A percentile compares a stretch with the other conserved stretches of the same genome.
Conservation (phyloP, 257 asterid species). For the Forsythia suspensa region DNA sequence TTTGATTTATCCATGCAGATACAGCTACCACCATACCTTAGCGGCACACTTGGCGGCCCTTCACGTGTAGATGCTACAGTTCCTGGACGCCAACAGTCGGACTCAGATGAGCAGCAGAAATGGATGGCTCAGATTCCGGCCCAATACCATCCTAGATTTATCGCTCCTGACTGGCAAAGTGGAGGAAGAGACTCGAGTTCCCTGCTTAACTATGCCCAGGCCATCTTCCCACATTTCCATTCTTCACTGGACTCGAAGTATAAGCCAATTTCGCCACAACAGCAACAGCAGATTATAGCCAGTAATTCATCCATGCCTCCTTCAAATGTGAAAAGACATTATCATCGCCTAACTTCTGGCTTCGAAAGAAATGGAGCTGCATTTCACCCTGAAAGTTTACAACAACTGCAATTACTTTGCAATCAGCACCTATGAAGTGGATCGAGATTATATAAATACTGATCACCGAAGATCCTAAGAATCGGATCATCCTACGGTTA, state of each 20-base stretch:
- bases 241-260: slow-evolving; percentile 44
- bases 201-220: slow-evolving; percentile 42
- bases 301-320: slow-evolving; percentile 22
- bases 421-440: slow-evolving; percentile 39
- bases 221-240: slow-evolving; percentile 43
- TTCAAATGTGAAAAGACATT: slow-evolving; percentile 35
- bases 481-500: slow-evolving; percentile 1
- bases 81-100: slow-evolving; percentile 29
- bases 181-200: slow-evolving; percentile 37
- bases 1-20: slow-evolving; percentile 32
- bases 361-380: slow-evolving; percentile 38
- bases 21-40: slow-evolving; percentile 45
- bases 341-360: slow-evolving; percentile 38
- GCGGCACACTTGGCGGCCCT: slow-evolving; percentile 24
- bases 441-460: slow-evolving; percentile 2
- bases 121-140: slow-evolving; percentile 32
- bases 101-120: slow-evolving; percentile 32
- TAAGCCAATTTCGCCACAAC: slow-evolving; percentile 35
- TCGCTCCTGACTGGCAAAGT: slow-evolving; percentile 37
- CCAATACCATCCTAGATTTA: slow-evolving; percentile 32
- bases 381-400: slow-evolving; percentile 31
- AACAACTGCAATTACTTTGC: slow-evolving; percentile 41
- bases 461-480: neutral
- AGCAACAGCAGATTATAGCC: slow-evolving; percentile 41
- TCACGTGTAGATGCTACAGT: slow-evolving; percentile 21